These are phyloP conservation scores for Rhodotorula sp. DNA, from an alignment of 1,284 basidiomycete genomes.

Conservation along the genomic window DNA sequence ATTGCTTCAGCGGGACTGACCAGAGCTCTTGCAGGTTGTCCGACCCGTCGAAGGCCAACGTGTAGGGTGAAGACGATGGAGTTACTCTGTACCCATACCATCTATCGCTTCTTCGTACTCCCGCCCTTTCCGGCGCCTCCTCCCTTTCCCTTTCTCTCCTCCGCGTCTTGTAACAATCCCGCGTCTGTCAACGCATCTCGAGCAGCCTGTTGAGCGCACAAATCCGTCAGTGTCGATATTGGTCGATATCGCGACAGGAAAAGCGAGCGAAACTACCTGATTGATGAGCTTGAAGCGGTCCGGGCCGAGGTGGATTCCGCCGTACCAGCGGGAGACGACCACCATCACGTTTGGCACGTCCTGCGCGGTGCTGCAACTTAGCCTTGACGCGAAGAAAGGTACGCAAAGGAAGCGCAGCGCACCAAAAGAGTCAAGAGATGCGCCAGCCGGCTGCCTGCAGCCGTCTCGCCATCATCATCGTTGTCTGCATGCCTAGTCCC, in stretches of 20 bases:
- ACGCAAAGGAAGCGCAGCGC: slow-evolving; percentile 40
- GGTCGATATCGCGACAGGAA: no score
- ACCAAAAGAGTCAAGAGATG: slow-evolving; percentile 85
- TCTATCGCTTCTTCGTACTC: slow-evolving; percentile 3
- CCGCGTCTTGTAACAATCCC: background rate
- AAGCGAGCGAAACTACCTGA: slow-evolving; percentile 43
- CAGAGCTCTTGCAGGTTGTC: no score
- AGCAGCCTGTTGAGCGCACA: background rate
- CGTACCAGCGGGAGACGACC: slow-evolving; percentile 60
- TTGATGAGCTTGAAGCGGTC: slow-evolving; percentile 71
- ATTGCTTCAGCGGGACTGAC: no score
- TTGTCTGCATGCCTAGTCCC: slow-evolving; percentile 59
- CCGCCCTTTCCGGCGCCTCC: background rate
- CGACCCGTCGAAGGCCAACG: no score
- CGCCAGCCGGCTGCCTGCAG: slow-evolving; percentile 79
- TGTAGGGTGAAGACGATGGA: no score
- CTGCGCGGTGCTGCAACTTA: slow-evolving; percentile 10
- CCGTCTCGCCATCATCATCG: slow-evolving; percentile 88
- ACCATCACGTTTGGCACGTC: slow-evolving; percentile 65
- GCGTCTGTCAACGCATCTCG: slow-evolving; percentile 6
- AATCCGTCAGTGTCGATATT: background rate
- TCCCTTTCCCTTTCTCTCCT: slow-evolving; percentile 7
- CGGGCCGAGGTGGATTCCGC: slow-evolving; percentile 54
- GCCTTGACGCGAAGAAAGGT: background rate
- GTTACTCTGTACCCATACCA: background rate